Evolutionary conservation across 164 flowering plant genomes (phyloP).

Genomic region (Platanus orientalis): DNA sequence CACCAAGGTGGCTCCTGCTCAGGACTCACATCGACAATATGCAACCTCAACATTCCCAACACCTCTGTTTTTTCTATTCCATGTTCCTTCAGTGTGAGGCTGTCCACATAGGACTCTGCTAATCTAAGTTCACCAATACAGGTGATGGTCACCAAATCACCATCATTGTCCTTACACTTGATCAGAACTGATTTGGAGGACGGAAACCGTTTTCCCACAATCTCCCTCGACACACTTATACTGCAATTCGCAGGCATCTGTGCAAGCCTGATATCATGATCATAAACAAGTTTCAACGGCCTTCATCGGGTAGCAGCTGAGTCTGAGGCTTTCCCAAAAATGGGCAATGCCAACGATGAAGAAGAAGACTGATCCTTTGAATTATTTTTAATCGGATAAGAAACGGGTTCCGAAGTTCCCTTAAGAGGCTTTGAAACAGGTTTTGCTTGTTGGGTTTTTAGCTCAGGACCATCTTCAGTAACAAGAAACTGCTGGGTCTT

Average conservation of each 20-base stretch:
- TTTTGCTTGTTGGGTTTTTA: slow-evolving; percentile 39
- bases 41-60: slow-evolving; percentile 56
- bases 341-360: too few species aligned
- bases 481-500: slow-evolving; percentile 29
- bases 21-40: slow-evolving; percentile 90
- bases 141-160: too few species aligned
- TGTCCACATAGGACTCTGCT: too few species aligned
- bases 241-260: slow-evolving; percentile 82
- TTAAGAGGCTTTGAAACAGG: slow-evolving; percentile 52
- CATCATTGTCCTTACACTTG: slow-evolving; percentile 85
- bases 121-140: too few species aligned
- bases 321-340: slow-evolving; percentile 17
- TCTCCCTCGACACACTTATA: slow-evolving; percentile 68
- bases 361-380: too few species aligned
- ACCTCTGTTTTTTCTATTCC: slow-evolving; percentile 40
- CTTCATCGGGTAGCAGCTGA: slow-evolving; percentile 40
- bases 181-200: slow-evolving; percentile 82
- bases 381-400: slow-evolving; percentile 18
- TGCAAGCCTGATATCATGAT: slow-evolving; percentile 84
- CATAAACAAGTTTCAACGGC: slow-evolving; percentile 80
- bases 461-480: slow-evolving; percentile 48
- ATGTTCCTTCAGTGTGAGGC: slow-evolving; percentile 35
- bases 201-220: slow-evolving; percentile 68
- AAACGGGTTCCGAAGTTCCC: slow-evolving; percentile 32
- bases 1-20: slow-evolving; percentile 96